Conservation (phyloP, 768 basidiomycete species). For the Termitomyces titanicus region DNA sequence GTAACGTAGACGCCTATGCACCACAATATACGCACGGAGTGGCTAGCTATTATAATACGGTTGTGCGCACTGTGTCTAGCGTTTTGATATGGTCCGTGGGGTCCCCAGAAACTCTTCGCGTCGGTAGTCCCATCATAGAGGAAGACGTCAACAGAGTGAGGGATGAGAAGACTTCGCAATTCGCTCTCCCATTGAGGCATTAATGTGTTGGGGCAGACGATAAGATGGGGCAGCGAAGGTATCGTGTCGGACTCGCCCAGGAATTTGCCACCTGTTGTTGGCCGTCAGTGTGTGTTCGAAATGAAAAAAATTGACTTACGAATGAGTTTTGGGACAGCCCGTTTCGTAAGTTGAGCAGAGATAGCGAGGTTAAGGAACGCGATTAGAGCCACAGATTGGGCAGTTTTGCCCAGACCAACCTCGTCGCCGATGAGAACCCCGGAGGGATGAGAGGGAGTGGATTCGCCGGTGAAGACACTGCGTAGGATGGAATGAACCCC, state of each 20-base stretch:
- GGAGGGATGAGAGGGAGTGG: not conserved
- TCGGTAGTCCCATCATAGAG: conserved; percentile 16
- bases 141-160: conserved; percentile 17
- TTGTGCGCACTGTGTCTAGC: conserved; percentile 12
- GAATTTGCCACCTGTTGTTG: not conserved
- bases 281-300: not conserved
- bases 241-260: not conserved
- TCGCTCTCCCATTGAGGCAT: not conserved
- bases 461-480: conserved; percentile 5
- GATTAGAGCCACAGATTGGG: conserved; percentile 15
- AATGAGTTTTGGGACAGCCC: not conserved
- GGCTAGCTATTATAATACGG: conserved; percentile 19
- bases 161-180: not conserved
- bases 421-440: conserved; percentile 24
- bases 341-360: not conserved
- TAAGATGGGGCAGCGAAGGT: not conserved
- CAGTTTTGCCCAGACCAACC: conserved; percentile 31
- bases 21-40: conserved; percentile 18
- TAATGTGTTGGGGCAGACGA: not conserved
- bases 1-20: not conserved
- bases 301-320: not conserved
- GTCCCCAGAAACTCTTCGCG: conserved; percentile 18
- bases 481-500: conserved; percentile 19
- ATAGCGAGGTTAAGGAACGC: conserved; percentile 16
- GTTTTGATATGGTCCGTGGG: conserved; percentile 3